Percentiles rank a stretch among this genome's conserved stretches.
phyloP scores from a whole-genome alignment of 495 filamentous ascomycete species.

The Cudoniella acicularis region DNA sequence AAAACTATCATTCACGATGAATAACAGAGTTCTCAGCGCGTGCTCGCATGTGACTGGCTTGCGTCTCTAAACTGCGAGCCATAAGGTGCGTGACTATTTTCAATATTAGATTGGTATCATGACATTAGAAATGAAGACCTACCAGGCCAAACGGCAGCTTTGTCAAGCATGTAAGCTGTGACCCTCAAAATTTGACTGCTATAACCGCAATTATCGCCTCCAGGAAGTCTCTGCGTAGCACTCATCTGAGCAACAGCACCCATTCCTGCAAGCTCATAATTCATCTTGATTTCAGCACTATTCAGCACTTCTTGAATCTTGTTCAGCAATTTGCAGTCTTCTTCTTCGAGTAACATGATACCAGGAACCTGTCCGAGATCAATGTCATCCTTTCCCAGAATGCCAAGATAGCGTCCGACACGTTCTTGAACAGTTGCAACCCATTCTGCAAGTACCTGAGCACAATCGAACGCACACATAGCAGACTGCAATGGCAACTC shows the following conservation, averaged over 20 bases:
- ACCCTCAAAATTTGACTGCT: slow-evolving; percentile 82
- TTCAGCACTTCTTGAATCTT: slow-evolving; percentile 81
- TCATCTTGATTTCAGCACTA: slow-evolving; percentile 79
- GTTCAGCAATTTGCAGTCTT: slow-evolving; percentile 80
- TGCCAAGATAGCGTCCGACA: slow-evolving; percentile 80
- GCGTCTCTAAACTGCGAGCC: slow-evolving; percentile 79
- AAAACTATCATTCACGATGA: slow-evolving; percentile 32
- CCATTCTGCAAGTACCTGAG: slow-evolving; percentile 97
- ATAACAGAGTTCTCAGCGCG: slow-evolving; percentile 63
- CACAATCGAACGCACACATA: slow-evolving; percentile 92
- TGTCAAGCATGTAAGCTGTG: slow-evolving; percentile 85
- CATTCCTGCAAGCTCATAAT: slow-evolving; percentile 43
- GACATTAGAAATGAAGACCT: slow-evolving; percentile 2
- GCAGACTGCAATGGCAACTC: slow-evolving; percentile 92
- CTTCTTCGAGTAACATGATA: slow-evolving; percentile 87
- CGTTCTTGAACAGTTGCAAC: slow-evolving; percentile 91
- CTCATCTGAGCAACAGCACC: slow-evolving; percentile 45
- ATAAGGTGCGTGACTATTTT: slow-evolving; percentile 76
- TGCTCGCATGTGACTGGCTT: slow-evolving; percentile 73
- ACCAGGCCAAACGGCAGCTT: slow-evolving; percentile 65
- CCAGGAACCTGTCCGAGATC: slow-evolving; percentile 74
- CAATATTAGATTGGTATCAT: slow-evolving; percentile 30
- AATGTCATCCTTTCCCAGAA: slow-evolving; percentile 77
- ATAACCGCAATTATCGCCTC: slow-evolving; percentile 65
- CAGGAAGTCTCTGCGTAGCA: slow-evolving; percentile 49